Evolutionary conservation across 768 basidiomycete genomes (phyloP), one percentile per base, ranked within the genome.

Genomic region (Macrolepiota dolichaula): DNA sequence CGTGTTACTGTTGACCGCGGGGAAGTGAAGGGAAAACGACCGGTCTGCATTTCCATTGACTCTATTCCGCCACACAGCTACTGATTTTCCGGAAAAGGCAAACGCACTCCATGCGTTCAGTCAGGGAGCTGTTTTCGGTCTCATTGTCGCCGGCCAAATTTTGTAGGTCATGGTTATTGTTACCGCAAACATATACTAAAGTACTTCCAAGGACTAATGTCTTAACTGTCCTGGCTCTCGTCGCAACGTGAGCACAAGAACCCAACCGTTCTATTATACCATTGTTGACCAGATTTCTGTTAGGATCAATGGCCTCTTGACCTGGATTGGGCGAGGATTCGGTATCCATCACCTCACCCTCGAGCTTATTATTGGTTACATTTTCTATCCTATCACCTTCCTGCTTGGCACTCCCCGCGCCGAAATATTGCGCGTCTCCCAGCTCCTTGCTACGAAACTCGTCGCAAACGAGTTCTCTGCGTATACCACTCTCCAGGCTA

Each of bases 101-200:
- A 96, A 96, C 69, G 89, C 85, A 19, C 82, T 96, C 17, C 94
- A 96, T 66, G 94, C 94, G 5, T 96, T 96, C 75, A 87, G 88
- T 58, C 79, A 88, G 67, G 94, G 94, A 62, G 94, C 92, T 13
- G 72, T 86, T 38, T 94, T 96, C 65, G 94, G 94, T 73, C 73
- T 95, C 44, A 76, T 90, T 62, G 91, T 96, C 54, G 94, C 93
- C 9, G 92, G 92, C 19, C 89, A 94, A 69, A 94, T 95, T 70
- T 73, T 94, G 87, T 91, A 70, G 68, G 87, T 66, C 22, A 35
- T 59, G 57, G 47, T 10, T 51, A 40, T 29, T 2, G 15, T 59
- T 37, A 19, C 5, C 19, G 49, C 11, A 25, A 57, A 51, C 51
- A 42, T 46, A 2, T 56, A 52, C 38, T 55, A 4, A 36, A 17